A percentile compares a stretch with the other conserved stretches of the same genome.
These are phyloP conservation scores for Aspergillus funiculosus DNA, from an alignment of 495 filamentous ascomycete species.

Conservation along the genomic window DNA sequence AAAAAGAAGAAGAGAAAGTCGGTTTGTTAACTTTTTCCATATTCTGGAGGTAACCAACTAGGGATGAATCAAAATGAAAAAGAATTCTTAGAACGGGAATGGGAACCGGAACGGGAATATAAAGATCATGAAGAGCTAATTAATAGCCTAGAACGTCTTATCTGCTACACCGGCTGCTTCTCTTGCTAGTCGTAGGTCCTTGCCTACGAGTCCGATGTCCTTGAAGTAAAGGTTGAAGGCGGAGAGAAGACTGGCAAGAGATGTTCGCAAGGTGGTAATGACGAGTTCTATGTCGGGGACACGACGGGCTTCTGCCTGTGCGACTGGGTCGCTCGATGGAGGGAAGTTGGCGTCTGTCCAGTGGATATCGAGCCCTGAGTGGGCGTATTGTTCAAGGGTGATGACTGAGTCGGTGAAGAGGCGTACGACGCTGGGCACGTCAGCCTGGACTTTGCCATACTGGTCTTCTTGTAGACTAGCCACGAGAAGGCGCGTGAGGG, in stretches of 20 bases:
- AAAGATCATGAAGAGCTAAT: not conserved
- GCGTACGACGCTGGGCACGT: conserved; percentile 66
- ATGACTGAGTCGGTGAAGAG: conserved; percentile 61
- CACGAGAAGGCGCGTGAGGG: conserved; percentile 62
- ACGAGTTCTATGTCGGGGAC: conserved; percentile 59
- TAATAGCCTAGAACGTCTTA: conserved; percentile 14
- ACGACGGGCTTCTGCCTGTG: conserved; percentile 34
- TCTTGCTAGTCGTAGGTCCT: conserved; percentile 64
- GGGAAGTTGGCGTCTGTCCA: conserved; percentile 73
- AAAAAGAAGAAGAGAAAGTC: conserved; percentile 11
- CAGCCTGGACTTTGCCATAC: conserved; percentile 78
- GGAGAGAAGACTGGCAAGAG: conserved; percentile 54
- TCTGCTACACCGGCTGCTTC: conserved; percentile 48
- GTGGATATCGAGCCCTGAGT: conserved; percentile 53
- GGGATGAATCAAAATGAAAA: no score
- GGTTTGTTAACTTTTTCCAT: conserved; percentile 2
- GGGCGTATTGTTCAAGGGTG: conserved; percentile 62
- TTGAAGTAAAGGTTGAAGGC: conserved; percentile 66
- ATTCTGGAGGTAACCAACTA: not conserved
- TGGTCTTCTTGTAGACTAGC: conserved; percentile 72
- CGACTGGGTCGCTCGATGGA: conserved; percentile 36
- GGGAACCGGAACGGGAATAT: no score
- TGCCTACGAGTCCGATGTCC: conserved; percentile 56
- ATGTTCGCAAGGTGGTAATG: conserved; percentile 50
- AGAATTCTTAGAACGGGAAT: no score